Base-by-base conservation (phyloP, 2,329 filamentous ascomycete species). In the Sporothrix pseudoabietina region DNA sequence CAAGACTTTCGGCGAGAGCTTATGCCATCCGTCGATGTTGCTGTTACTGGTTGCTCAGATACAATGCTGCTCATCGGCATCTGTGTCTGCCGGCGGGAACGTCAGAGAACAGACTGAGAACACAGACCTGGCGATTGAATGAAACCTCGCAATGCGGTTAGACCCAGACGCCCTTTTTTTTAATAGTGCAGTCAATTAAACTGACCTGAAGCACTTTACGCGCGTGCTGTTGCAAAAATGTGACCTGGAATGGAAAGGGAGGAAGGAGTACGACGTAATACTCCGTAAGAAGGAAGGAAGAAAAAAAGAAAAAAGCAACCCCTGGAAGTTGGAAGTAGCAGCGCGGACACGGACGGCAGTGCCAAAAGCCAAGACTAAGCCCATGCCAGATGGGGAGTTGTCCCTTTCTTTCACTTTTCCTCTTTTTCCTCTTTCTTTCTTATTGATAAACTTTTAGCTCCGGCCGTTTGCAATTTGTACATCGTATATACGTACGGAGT, bases 101-200 rank as follows among this genome's bases (percentile, higher is more conserved):
- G 5, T 19, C 10, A 30, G 30, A 59, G 32, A 16, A 14, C 26
- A 12, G 26, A 55, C 30, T 35, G 26, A 35, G 55, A 59, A 30
- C 30, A 55, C 22, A 59, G 55, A 59, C 55, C 19, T 59, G 30
- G 41, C 59, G n/a, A 30, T 35, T 19, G 55, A 59, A 59, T 59
- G 55, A 59, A 59, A 57, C 55, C 55, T 57, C 55, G 26, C 26
- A 57, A 57, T 32, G 26, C 10, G 55, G 55, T 57, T 57, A 57
- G 55, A 57, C 26, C 54, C 26, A 57, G 26, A n/a, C 4, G n/a
- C 8, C n/a, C n/a, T n/a, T 26, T 26, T 1, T 35, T 35, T 16
- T 49, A 5, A n/a, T 55, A 35, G 55, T 32, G 26, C 55, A 57
- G 55, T 57, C 55, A 57, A 57, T 32, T 57, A 57, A 57, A 57